Base-by-base conservation (phyloP, 2,329 filamentous ascomycete genomes). In the Alternaria dauci region DNA sequence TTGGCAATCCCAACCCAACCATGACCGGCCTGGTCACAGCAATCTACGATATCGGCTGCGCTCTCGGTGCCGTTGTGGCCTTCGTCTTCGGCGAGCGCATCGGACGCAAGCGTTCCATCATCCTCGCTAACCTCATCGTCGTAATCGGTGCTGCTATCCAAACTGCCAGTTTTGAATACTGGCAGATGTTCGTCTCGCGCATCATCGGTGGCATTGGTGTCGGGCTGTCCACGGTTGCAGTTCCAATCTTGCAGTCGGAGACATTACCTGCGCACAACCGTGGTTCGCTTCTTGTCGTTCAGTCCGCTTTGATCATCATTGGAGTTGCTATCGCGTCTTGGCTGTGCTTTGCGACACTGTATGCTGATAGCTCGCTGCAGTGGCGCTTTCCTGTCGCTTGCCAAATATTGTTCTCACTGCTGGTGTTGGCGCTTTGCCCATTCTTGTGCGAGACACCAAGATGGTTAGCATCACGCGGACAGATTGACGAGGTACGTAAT, bases 331-430 rank as follows among this genome's bases (percentile, higher is more conserved):
- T 61, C 28, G 63, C 63, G n/a, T 65, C 55, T 30, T 68, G 66
- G 66, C 34, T 68, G 1, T 62, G 61, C 26, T 68, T 62, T 39
- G 66, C 61, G 9, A 63, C 59, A 23, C 26, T 62, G 8, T 63
- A 67, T 47, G 58, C 63, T 11, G 34, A 63, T 7, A 65, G 56
- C 36, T 61, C 62, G 16, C 16, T 67, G 26, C 61, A 66, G 30
- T 75, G 71, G 70, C 63, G 73, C 2, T 72, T 89, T n/a, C 83
- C 86, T 0, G 85, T 84, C 2, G 82, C 85, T 0, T 64, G 86
- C 2, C 83, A 85, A 0, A 85, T 85, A 0, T 77, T 88, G 34
- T 86, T 88, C 62, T 85, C 84, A 0, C 84, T 86, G 0, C 79
- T 83, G 57, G 75, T 88, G 2, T 83, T 71, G 84, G 14, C 85